These are phyloP conservation scores for Phytophthora quininea DNA, from an alignment of 352 stramenopile genomes.

Conservation along the genomic window DNA sequence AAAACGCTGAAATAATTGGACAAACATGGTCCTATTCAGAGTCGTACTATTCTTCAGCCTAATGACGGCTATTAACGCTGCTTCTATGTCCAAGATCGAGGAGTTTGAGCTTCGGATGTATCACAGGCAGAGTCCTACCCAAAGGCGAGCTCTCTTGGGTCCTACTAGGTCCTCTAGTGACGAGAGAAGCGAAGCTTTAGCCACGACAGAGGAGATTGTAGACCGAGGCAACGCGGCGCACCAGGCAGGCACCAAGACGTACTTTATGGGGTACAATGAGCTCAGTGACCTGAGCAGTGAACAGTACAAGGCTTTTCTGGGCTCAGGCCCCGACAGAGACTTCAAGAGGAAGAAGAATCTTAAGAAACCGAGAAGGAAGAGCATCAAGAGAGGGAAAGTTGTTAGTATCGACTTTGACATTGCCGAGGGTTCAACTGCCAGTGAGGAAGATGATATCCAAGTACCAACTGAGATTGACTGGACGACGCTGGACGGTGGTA, in stretches of 20 bases:
- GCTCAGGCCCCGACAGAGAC: constrained; percentile 45
- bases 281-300: constrained; percentile 71
- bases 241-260: constrained; percentile 42
- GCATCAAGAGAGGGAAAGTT: constrained; percentile 18
- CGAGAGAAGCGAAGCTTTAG: constrained; percentile 51
- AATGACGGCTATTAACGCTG: constrained; percentile 4
- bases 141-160: constrained; percentile 37
- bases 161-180: constrained; percentile 51
- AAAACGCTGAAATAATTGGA: constrained; percentile 5
- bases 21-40: constrained; percentile 18
- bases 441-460: constrained; percentile 25
- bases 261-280: constrained; percentile 67
- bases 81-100: constrained; percentile 13
- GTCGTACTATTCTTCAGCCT: constrained; percentile 15
- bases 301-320: constrained; percentile 70
- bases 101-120: constrained; percentile 36
- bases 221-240: constrained; percentile 56
- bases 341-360: constrained; percentile 12
- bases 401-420: constrained; percentile 33
- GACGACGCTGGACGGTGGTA: constrained; percentile 69
- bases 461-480: constrained; percentile 69
- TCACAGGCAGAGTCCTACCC: constrained; percentile 28
- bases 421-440: constrained; percentile 20
- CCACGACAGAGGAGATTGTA: constrained; percentile 45
- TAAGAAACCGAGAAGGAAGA: constrained; percentile 23